Evolutionary conservation across 352 stramenopile genomes (phyloP), one percentile per base, ranked within the genome.

Genomic region (Pythium folliculosum): DNA sequence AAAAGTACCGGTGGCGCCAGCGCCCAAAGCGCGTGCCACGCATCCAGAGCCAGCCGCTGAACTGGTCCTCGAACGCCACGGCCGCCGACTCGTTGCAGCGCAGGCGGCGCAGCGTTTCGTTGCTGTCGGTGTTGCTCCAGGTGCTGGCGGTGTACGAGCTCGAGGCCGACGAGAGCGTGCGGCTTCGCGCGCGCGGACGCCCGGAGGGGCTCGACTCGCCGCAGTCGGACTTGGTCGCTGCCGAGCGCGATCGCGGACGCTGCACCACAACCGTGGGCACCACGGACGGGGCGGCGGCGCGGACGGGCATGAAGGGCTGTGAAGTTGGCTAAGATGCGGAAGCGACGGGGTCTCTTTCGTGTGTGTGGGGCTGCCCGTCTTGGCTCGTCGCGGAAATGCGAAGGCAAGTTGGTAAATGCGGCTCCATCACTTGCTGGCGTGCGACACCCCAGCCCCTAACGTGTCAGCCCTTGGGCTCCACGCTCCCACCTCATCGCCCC

Each of bases 31-130:
- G 73, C 30, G 69, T 65, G 32, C 77, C 78, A 7, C 82, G 81
- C 83, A 94, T 94, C 85, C 85, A 94, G 6, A 94, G 76, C 85
- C 85, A 94, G 7, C 85, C 85, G 48, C 77, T 91, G 68, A 91
- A 91, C 51, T 91, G 82, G 52, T 88, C 79, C 35, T 91, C 80
- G n/a, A 91, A 60, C 13, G 77, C 58, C 17, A 86, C 71, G 44
- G 35, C 71, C 16, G 73, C 70, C 0, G 75, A 77, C 45, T 88
- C 81, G 19, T 87, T 71, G 23, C 73, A 77, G 21, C 74, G 67
- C 14, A 88, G 57, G 23, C 82, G 77, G 13, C 72, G 70, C 13
- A 75, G 56, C 30, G 67, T 68, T 48, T 78, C 71, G 45, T 57
- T 76, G 48, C 30, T 76, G 21, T 60, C 63, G 40, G 69, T 63